Evolutionary conservation across 164 flowering plant genomes (phyloP).

Genomic region (Vitis riparia): DNA sequence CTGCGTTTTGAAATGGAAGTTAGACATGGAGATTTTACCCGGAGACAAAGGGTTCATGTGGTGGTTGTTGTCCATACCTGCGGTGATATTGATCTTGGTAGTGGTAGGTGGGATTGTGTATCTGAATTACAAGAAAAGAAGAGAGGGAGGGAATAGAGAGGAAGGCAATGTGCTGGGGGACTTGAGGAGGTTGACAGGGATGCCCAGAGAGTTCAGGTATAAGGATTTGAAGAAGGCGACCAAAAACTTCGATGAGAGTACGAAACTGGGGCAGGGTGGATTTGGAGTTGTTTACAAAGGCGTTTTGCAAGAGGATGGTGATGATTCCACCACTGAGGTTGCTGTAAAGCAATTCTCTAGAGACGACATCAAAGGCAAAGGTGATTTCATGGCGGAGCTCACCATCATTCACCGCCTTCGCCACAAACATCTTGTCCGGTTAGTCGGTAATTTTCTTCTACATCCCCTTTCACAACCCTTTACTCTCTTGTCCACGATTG

Average conservation of each 20-base stretch:
- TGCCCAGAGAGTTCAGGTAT: constrained; percentile 55
- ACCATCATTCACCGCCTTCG: constrained; percentile 72
- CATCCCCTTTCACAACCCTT: no score
- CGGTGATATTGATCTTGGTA: constrained; percentile 15
- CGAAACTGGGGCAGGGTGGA: constrained; percentile 72
- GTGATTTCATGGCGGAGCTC: constrained; percentile 75
- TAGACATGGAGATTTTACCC: constrained; percentile 35
- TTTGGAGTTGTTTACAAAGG: constrained; percentile 74
- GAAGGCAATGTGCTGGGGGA: constrained; percentile 24
- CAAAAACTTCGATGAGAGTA: constrained; percentile 49
- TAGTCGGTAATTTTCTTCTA: constrained; percentile 42
- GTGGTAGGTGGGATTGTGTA: constrained; percentile 11
- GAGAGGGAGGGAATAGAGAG: not conserved
- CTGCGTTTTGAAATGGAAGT: constrained; percentile 58
- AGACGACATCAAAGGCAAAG: constrained; percentile 54
- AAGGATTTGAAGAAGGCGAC: constrained; percentile 69
- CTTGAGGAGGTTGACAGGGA: constrained; percentile 55
- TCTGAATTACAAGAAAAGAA: constrained; percentile 16
- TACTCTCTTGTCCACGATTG: no score
- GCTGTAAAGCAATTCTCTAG: constrained; percentile 78
- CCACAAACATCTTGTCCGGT: constrained; percentile 69
- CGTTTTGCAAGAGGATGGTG: constrained; percentile 27
- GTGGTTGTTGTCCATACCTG: constrained; percentile 18
- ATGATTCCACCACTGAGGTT: constrained; percentile 20
- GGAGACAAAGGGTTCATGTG: not conserved